phyloP scores from a whole-genome alignment of 768 basidiomycete species.

The Paxillus involutus region DNA sequence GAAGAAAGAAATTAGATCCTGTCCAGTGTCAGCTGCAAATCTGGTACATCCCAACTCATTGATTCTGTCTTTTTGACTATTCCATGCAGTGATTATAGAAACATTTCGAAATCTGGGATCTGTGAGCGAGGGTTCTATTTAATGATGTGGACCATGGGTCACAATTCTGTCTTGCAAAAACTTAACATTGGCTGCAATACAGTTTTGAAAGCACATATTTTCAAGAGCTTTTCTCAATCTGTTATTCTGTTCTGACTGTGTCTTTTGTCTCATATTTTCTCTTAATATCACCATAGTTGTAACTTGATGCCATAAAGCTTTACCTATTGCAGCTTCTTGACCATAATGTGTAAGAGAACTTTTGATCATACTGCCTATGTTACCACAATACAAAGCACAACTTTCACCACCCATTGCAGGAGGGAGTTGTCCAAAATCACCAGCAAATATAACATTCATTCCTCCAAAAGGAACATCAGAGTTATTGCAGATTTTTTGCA shows the following conservation, averaged over 20 bases:
- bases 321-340: not conserved
- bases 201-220: not conserved
- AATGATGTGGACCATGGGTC: not conserved
- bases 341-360: not conserved
- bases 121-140: not conserved
- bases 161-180: not conserved
- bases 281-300: not conserved
- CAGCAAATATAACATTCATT: slow-evolving; percentile 41
- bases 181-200: not conserved
- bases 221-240: not conserved
- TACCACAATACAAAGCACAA: not conserved
- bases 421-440: slow-evolving; percentile 46
- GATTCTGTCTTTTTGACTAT: not conserved
- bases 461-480: slow-evolving; percentile 25
- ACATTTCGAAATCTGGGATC: not conserved
- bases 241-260: not conserved
- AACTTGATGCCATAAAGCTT: not conserved
- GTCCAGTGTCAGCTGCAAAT: not conserved
- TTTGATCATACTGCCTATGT: not conserved
- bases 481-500: not conserved
- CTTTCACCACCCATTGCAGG: not conserved
- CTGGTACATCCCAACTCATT: not conserved
- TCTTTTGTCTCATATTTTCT: not conserved
- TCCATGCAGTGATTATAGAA: not conserved
- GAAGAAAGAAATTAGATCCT: not conserved